These are phyloP conservation scores for Rhodotorula paludigena DNA, from an alignment of 768 basidiomycete species.

Conservation along the genomic window DNA sequence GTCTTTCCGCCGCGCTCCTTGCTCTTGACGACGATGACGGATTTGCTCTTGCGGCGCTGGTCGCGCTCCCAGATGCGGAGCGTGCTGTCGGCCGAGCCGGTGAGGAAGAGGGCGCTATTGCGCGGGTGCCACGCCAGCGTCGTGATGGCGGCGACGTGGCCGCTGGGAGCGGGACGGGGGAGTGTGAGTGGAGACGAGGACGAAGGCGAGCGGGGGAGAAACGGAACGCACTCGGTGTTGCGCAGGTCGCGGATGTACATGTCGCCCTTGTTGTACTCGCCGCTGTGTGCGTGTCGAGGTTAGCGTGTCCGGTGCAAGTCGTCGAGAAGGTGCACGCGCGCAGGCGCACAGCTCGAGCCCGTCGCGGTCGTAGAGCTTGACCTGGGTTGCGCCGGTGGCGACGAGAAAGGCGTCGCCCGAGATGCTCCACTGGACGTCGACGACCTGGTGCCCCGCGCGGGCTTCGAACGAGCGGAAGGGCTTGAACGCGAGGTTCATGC, in stretches of 20 bases:
- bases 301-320: not conserved
- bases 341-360: constrained; percentile 75
- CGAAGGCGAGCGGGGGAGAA: not conserved
- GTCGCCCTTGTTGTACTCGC: constrained; percentile 75
- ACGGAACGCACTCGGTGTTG: constrained; percentile 75
- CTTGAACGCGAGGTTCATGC: constrained; percentile 79
- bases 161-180: constrained; percentile 56
- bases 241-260: constrained; percentile 98
- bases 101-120: constrained; percentile 76
- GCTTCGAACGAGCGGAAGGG: constrained; percentile 98
- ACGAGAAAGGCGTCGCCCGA: constrained; percentile 73
- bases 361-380: constrained; percentile 84
- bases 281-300: constrained; percentile 47
- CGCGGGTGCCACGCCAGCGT: constrained; percentile 91
- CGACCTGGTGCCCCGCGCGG: constrained; percentile 51
- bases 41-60: constrained; percentile 87
- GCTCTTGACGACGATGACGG: constrained; percentile 93
- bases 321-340: not conserved
- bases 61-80: constrained; percentile 96
- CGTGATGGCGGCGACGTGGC: constrained; percentile 87
- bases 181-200: no score
- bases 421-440: constrained; percentile 82
- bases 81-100: constrained; percentile 90
- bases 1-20: constrained; percentile 72
- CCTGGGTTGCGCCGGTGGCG: constrained; percentile 78